Evolutionary conservation across 805 yeast species (phyloP), one percentile per base, ranked within the genome.

Genomic region (Cyberlindnera samutprakarnensis): DNA sequence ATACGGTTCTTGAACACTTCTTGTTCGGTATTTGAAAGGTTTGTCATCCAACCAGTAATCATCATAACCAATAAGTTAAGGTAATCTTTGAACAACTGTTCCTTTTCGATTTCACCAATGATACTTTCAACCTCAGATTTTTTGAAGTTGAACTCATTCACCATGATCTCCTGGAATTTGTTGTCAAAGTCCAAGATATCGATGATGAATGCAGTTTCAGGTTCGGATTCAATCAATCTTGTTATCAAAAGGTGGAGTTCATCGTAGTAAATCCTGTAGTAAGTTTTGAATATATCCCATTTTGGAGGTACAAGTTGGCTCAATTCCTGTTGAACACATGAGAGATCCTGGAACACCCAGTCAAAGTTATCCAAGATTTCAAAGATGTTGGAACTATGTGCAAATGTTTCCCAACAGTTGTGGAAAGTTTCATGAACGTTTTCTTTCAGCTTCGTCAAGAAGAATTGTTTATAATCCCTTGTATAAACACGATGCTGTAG

Each of bases 291-390:
- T 21, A 90, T 64, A 28, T 75, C 65, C 96, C 97, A 92, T 35
- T 69, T 64, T 14, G 51, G 48, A 0, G 97, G 96, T 38, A 84
- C 76, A 31, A 78, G 66, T 11, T 62, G 62, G 2, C 64, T 55
- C 16, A 85, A 59, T 19, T 75, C 75, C 15, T 70, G 69, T 35
- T 73, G 69, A 5, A 82, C 85, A 35, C 79, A 70, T 19, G 68
- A 57, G 34, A 92, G 59, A 47, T 90, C 96, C 43, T 80, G 78
- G 53, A 80, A 85, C 14, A 87, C 70, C 88, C 96, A 90, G 36
- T 76, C 78, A 34, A 88, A 58, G 43, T 82, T 75, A 24, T 79
- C 78, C 36, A 83, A 64, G 2, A 86, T 75, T 13, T 65, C 66
- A 56, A 77, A 73, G 23, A 67, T 33, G 27, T 66, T 27, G 51